A percentile compares a stretch with the other conserved stretches of the same genome.
Evolutionary conservation across 1,284 basidiomycete species (phyloP).

Genomic region (Rhodotorula sp.): DNA sequence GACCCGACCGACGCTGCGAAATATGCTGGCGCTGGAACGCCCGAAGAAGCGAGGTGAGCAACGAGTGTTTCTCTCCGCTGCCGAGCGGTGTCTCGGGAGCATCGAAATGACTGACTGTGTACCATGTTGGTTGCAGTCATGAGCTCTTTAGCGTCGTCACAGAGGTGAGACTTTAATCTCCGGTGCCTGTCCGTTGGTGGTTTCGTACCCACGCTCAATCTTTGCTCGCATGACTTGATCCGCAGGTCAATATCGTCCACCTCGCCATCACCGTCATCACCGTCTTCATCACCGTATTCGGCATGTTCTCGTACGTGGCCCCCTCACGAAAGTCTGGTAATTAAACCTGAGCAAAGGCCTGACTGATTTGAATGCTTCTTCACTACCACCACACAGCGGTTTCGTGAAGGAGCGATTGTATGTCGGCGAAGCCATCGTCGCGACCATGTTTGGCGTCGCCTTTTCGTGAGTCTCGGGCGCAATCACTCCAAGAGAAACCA

Average conservation of each 20-base stretch:
- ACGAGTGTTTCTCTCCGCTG: not conserved
- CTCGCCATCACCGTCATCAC: constrained; percentile 75
- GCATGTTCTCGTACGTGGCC: constrained; percentile 48
- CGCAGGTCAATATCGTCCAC: constrained; percentile 48
- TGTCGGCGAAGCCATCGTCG: constrained; percentile 94
- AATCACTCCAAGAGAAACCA: not conserved
- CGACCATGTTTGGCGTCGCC: constrained; percentile 90
- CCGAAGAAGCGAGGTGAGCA: constrained; percentile 27
- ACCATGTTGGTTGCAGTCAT: constrained; percentile 9
- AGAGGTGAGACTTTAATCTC: constrained; percentile 35
- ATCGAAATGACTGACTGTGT: not conserved
- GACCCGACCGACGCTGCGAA: constrained; percentile 17
- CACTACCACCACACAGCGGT: constrained; percentile 9
- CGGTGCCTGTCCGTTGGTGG: too few relatives aligned
- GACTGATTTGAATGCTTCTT: not conserved
- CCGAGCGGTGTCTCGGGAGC: not conserved
- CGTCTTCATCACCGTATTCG: constrained; percentile 55
- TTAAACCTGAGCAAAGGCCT: not conserved
- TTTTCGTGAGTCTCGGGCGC: constrained; percentile 54
- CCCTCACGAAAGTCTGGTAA: constrained; percentile 4
- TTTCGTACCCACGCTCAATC: too few relatives aligned
- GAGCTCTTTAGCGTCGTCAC: constrained; percentile 43
- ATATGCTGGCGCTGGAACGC: constrained; percentile 25
- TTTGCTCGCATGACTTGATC: not conserved
- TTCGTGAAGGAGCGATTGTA: constrained; percentile 91